A percentile compares a stretch with the other conserved stretches of the same genome.
Evolutionary conservation across 345 rosid genomes (phyloP).

Genomic region (Populus deltoides): DNA sequence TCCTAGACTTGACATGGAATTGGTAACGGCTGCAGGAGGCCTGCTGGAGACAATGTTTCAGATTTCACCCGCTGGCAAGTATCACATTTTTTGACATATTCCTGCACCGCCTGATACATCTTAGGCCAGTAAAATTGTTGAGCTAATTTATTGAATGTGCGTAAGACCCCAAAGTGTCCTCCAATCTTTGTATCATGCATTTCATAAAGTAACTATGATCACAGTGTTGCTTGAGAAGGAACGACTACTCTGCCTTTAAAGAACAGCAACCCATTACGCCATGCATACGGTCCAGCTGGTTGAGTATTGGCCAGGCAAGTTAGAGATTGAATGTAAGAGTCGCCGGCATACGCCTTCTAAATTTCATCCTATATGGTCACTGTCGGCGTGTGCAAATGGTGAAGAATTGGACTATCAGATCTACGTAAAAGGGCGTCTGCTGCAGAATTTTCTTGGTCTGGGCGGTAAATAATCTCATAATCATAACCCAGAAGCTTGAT

Average conservation of each 20-base stretch:
- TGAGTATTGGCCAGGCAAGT: fast-evolving
- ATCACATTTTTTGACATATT: no score
- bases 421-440: fast-evolving
- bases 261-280: fast-evolving
- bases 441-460: fast-evolving
- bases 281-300: fast-evolving
- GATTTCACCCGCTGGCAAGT: no score
- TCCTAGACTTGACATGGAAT: no score
- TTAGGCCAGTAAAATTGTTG: no score
- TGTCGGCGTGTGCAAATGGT: fast-evolving
- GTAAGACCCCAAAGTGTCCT: not conserved
- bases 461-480: not conserved
- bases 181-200: no score
- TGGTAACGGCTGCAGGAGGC: no score
- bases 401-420: no score
- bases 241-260: not conserved
- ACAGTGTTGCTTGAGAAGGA: fast-evolving
- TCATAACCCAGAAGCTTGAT: not conserved
- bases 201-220: fast-evolving
- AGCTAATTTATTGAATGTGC: fast-evolving
- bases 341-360: fast-evolving
- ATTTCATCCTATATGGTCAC: no score
- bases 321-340: no score
- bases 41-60: no score
- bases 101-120: fast-evolving